Percentiles rank a stretch among this genome's conserved stretches.
Evolutionary conservation across 768 basidiomycete genomes (phyloP).

Genomic region (Podaxis pistillaris): DNA sequence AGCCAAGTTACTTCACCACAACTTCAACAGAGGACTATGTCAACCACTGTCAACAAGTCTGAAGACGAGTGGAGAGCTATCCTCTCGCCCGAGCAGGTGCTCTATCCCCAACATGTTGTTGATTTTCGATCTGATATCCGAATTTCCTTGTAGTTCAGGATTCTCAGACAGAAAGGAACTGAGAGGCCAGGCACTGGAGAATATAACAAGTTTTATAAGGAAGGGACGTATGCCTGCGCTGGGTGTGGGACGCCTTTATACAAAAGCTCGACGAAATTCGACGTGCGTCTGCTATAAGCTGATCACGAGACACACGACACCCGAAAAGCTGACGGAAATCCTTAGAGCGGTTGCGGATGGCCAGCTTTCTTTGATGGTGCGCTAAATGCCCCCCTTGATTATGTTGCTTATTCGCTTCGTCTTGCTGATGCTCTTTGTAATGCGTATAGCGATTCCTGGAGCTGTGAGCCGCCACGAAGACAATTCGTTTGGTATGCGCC

Average conservation of each 20-base stretch:
- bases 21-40: constrained; percentile 31
- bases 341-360: constrained; percentile 88
- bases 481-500: constrained; percentile 55
- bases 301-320: not conserved
- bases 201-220: constrained; percentile 65
- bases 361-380: constrained; percentile 95
- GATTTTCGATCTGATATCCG: not conserved
- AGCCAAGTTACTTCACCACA: not conserved
- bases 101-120: not conserved
- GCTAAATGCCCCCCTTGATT: constrained; percentile 10
- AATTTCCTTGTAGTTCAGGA: constrained; percentile 60
- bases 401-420: not conserved
- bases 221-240: constrained; percentile 76
- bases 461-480: constrained; percentile 83
- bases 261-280: constrained; percentile 87
- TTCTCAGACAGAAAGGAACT: constrained; percentile 86
- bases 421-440: too few species aligned
- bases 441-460: constrained; percentile 73
- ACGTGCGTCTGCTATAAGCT: constrained; percentile 34
- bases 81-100: constrained; percentile 78
- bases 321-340: not conserved
- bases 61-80: constrained; percentile 85
- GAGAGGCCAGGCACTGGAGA: constrained; percentile 76
- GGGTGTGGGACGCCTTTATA: constrained; percentile 84
- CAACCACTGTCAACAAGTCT: constrained; percentile 42